Base-by-base conservation (phyloP, 1,284 basidiomycete genomes). In the Moesziomyces antarcticus region DNA sequence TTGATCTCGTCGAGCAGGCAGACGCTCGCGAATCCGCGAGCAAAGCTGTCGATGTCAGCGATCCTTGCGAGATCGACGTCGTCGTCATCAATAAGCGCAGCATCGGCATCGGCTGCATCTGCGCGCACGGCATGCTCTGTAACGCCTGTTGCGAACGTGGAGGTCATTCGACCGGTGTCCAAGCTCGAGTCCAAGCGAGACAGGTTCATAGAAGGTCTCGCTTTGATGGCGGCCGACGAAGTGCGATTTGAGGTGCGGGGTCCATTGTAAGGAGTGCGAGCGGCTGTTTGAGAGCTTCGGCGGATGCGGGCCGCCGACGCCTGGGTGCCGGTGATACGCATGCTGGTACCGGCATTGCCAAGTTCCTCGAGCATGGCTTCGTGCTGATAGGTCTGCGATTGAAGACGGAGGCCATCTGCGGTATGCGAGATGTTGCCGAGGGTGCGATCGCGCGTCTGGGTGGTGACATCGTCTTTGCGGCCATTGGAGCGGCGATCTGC, bases 1-100 rank as follows among this genome's bases (percentile, higher is more conserved):
- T 58, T 47, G 56, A 80, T 73, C 54, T 79, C 70, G 18, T 79
- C 79, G 16, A 79, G 54, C 13, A 80, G 73, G 24, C 73, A 68
- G 5, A 67, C 68, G 33, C 60, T 64, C 2, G 77, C 79, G 44
- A 75, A 77, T 45, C 73, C 73, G 25, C 73, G 74, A 3, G 74
- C 76, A 37, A 81, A 76, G 40, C 58, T 56, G 35, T 69, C 72
- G 45, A 78, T 59, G 46, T 68, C 74, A 13, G 73, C 67, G 16
- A 76, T 50, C 9, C 43, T 64, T 5, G 51, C 45, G n/a, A 70
- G 61, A 42, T 52, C 64, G 1, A 50, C 44, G 5, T 69, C 52
- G 41, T 49, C 58, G 27, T 56, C 57, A 9, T 63, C 54, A 45
- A 33, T 21, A 18, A 71, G 47, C 9, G 50, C 61, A 21, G 20